Evolutionary conservation across 345 rosid genomes (phyloP), one percentile per base, ranked within the genome.

Genomic region (Eucalyptus erythrocorys): DNA sequence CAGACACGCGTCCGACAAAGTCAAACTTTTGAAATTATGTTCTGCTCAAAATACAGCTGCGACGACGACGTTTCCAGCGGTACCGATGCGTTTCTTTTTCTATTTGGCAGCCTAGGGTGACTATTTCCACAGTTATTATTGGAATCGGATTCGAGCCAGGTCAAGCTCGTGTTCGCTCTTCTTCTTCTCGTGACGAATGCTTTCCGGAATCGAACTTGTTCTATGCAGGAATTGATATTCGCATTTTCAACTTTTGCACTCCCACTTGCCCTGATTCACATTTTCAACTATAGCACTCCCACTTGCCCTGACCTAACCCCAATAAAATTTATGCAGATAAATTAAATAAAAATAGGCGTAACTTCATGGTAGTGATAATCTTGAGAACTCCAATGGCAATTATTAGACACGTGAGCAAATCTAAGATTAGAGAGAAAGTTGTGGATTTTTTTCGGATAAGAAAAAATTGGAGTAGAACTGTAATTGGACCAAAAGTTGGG

Each of bases 371-470:
- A n/a, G n/a, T 57, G 3, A 57, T 57, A 27, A 10, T 26, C 5
- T 34, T 37, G 43, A 71, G 22, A 42, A 71, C 22, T 17, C 10
- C 43, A 9, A 2, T 37, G 26, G 7, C 43, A 6, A 76, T 11
- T 40, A 10, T 37, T 37, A 43, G 30, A 76, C 8, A 24, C 4
- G 0, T 76, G 4, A 24, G 27, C 4, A 76, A 13, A 76, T 76
- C 4, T 76, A 6, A 6, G 0, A 40, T 5, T 21, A 40, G 2
- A 76, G 27, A 0, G 1, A 37, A 22, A 21, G 7, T 10, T 10
- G 82, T 19, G 14, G 17, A 64, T 64, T 64, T 76, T 5, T 32
- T 16, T 68, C 11, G 9, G 21, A 10, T 10, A 76, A 37, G 24
- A 71, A 76, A 12, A 76, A 16, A 4, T 11, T 6, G 3, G 14